Base-by-base conservation (phyloP, 2,329 filamentous ascomycete genomes). In the Xylaria hypoxylon region DNA sequence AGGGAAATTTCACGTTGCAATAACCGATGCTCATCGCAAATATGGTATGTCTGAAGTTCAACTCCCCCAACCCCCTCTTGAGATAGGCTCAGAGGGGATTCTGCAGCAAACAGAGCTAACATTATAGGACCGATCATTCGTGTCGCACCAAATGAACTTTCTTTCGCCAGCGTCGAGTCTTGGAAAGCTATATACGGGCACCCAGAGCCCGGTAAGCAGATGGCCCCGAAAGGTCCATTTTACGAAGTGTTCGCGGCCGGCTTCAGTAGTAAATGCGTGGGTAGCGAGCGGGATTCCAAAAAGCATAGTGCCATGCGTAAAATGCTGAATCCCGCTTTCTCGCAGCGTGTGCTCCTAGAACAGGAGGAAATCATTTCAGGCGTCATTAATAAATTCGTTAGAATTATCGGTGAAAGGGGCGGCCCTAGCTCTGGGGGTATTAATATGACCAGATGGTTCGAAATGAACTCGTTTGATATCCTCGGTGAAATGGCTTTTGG, bases 131-230 rank as follows among this genome's bases (percentile, higher is more conserved):
- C 8, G 8, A 31, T 31, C 28, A 31, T 31, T 31, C 63, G 69
- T 7, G 52, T 72, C 2, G 24, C 63, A 0, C 71, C 71, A 2
- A 68, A 71, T 28, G 69, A 71, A 47, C 68, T 72, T 2, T 70
- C 69, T 1, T 72, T 71, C 31, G 50, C 58, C 4, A 28, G 10
- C 19, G 50, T 65, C 0, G 48, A 62, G 22, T 68, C 71, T 0
- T 71, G 63, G 68, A 69, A 68, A 31, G 64, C 56, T 5, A 70
- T 72, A 17, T 72, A 72, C 40, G 71, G 69, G 1, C 64, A 67
- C 11, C 15, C 61, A 3, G 15, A 5, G 1, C 19, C 60, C 1
- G 57, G 38, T 3, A 50, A 48, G 13, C 0, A 35, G 2, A 35
- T 50, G 8, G 28, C 28, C 28, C 1, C 11, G 38, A 15, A 70